Evolutionary conservation across 202 grass and related monocot species (phyloP).

Genomic region (Brachypodium distachyon): DNA sequence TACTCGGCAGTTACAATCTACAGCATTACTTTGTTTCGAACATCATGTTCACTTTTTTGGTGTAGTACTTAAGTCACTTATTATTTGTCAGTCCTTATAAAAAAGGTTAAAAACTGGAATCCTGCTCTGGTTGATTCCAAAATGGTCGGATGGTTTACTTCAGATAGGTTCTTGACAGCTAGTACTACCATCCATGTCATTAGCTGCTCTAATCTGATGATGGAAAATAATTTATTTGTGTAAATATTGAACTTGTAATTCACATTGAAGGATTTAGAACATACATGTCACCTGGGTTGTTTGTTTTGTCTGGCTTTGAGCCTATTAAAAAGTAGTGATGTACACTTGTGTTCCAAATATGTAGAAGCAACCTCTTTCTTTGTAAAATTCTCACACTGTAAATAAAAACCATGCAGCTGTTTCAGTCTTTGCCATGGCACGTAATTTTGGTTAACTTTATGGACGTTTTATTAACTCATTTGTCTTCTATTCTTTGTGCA

Average conservation of each 20-base stretch:
- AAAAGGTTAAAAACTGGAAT: background rate
- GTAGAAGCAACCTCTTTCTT: background rate
- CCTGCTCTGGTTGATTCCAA: background rate
- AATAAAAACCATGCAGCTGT: background rate
- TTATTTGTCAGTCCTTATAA: background rate
- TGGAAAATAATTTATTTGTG: background rate
- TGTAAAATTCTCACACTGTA: background rate
- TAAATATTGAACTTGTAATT: background rate
- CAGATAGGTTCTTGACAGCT: background rate
- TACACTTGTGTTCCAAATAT: background rate
- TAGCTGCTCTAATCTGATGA: slow-evolving; percentile 3
- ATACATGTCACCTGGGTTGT: too few species aligned
- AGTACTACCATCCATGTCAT: background rate
- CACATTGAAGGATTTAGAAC: background rate
- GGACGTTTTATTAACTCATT: background rate
- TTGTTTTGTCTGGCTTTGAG: too few species aligned
- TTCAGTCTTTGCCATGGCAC: background rate
- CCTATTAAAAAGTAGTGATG: too few species aligned
- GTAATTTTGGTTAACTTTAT: background rate
- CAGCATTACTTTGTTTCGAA: background rate
- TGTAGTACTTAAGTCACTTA: background rate
- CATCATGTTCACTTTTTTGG: background rate
- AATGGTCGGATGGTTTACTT: slow-evolving; percentile 1
- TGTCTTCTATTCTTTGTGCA: slow-evolving; percentile 26
- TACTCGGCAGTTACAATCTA: background rate